These are phyloP conservation scores for Candida tetrigidarum DNA, from an alignment of 1,139 yeast species.

Conservation along the genomic window DNA sequence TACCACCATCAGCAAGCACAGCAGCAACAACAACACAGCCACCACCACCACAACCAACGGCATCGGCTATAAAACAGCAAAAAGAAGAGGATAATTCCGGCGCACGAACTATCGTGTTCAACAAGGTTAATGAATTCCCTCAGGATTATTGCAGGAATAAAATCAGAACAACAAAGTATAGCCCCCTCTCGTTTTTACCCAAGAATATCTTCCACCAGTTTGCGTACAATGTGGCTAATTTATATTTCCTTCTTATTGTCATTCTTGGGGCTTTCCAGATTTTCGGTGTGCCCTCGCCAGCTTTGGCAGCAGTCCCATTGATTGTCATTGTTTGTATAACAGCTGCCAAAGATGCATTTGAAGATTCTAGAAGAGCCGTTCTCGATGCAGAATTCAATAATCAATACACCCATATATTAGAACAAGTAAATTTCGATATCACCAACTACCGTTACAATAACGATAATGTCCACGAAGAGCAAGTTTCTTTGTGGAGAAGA, in stretches of 20 bases:
- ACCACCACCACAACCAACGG: neutral
- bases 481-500: slow-evolving; percentile 65
- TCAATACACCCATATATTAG: slow-evolving; percentile 77
- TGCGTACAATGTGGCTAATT: slow-evolving; percentile 79
- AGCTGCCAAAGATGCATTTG: slow-evolving; percentile 91
- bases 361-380: slow-evolving; percentile 84
- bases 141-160: slow-evolving; percentile 75
- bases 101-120: slow-evolving; percentile 2
- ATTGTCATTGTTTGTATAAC: slow-evolving; percentile 90
- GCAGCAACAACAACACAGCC: no score
- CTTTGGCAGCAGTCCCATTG: slow-evolving; percentile 89
- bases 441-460: slow-evolving; percentile 46
- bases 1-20: neutral
- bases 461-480: slow-evolving; percentile 74
- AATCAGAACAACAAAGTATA: slow-evolving; percentile 94
- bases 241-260: slow-evolving; percentile 80
- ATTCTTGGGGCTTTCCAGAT: slow-evolving; percentile 87
- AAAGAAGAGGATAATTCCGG: neutral
- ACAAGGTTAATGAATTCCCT: neutral
- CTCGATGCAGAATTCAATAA: slow-evolving; percentile 88
- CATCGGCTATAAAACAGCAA: no score
- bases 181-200: slow-evolving; percentile 87
- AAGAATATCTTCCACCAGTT: slow-evolving; percentile 82
- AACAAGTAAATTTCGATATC: slow-evolving; percentile 11
- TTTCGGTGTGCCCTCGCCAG: slow-evolving; percentile 92